Base-by-base conservation (phyloP, 1,284 basidiomycete species). In the Pholiota adiposa region DNA sequence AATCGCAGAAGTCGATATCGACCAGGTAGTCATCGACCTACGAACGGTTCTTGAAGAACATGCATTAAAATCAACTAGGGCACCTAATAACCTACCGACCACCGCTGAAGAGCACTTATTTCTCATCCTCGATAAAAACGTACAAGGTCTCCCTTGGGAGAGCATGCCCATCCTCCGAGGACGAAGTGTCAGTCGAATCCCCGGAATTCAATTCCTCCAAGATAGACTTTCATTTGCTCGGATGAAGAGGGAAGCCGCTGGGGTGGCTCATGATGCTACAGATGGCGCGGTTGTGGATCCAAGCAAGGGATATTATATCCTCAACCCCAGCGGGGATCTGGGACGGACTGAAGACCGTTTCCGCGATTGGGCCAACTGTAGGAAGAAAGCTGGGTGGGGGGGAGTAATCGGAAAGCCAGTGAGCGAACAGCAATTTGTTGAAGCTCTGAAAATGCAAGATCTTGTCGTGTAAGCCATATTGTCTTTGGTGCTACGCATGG, bases 61-160 rank as follows among this genome's bases (percentile, higher is more conserved):
- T 66, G 76, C 79, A 0, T 70, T 73, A 19, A 80, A 79, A 58
- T 61, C 55, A 29, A 63, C 61, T 3, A 70, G 63, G 43, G 59
- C 62, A 53, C 65, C 64, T 41, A 73, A 77, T 56, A 56, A 50
- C 7, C 36, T 67, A 11, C 56, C 59, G 8, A 63, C 65, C 8
- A 66, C 74, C 31, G 69, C 79, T 16, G 85, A 89, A 60, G 79
- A 85, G 31, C 97, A 99, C 71, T 76, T 90, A 36, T 97, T 98
- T 77, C 80, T 99, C 58, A 85, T 97, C 12, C 81, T 99, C 33
- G 97, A 98, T 76, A 94, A 94, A 77, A 90, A 94, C 63, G 79
- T 97, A 12, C 93, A 96, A 68, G 85, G 87, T 0, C 83, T 99
- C 60, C 97, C 97, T 0, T 99, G 97, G 97, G 97, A 99, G 77